These are phyloP conservation scores for Boletus austroedulis DNA, from an alignment of 1,284 basidiomycete species.

Conservation along the genomic window DNA sequence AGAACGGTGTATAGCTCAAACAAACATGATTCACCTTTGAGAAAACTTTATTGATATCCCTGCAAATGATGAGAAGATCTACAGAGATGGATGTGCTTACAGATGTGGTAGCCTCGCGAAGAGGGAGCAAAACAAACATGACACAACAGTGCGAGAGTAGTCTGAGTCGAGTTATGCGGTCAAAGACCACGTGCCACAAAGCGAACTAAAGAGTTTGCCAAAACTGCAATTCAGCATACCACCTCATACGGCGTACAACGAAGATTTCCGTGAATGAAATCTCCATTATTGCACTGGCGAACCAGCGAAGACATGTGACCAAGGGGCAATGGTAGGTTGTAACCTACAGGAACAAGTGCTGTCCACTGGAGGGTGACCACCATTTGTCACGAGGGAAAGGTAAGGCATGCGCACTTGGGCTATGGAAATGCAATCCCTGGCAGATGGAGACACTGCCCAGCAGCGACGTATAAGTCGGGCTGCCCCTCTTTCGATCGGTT, in stretches of 20 bases:
- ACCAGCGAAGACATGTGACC: conserved; percentile 10
- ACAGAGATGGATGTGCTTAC: too few species aligned
- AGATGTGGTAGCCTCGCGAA: conserved; percentile 13
- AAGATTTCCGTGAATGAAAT: not conserved
- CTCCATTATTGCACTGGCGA: conserved; percentile 5
- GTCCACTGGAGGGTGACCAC: conserved; percentile 11
- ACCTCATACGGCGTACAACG: conserved; percentile 25
- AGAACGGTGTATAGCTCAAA: not conserved
- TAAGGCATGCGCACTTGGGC: not conserved
- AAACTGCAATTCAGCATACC: not conserved
- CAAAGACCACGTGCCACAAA: conserved; percentile 44
- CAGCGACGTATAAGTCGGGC: not conserved
- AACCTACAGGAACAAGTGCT: not conserved
- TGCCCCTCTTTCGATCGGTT: conserved; percentile 4
- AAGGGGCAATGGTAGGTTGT: not conserved
- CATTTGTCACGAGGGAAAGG: not conserved
- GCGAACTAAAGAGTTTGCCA: conserved; percentile 46
- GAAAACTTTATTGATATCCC: too few species aligned
- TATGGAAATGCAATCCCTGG: not conserved
- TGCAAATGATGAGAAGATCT: too few species aligned
- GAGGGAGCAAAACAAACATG: conserved; percentile 16
- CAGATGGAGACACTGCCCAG: not conserved
- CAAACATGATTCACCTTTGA: not conserved
- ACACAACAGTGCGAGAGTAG: conserved; percentile 50
- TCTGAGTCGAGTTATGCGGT: conserved; percentile 54